Evolutionary conservation across 257 asterid species (phyloP).

Genomic region (Plantago major): DNA sequence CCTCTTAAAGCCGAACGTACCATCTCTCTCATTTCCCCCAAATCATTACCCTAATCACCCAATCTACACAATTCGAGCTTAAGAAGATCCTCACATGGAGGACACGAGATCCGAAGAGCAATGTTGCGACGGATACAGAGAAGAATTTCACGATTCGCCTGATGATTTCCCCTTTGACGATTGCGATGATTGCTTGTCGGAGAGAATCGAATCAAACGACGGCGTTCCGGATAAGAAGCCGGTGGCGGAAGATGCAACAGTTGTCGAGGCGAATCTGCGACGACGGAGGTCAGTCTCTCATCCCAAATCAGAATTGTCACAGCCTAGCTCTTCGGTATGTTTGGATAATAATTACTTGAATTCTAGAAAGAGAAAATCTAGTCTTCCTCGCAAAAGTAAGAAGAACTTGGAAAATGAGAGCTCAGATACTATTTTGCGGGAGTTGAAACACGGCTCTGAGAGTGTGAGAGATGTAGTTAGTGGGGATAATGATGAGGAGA

Average conservation of each 20-base stretch:
- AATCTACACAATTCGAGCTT: no score
- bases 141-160: slow-evolving; percentile 44
- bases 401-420: slow-evolving; percentile 29
- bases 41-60: no score
- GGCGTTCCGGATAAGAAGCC: slow-evolving; percentile 17
- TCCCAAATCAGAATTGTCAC: not conserved
- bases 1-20: no score
- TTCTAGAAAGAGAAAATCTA: slow-evolving; percentile 21
- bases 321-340: slow-evolving; percentile 26
- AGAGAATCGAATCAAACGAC: slow-evolving; percentile 22
- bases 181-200: slow-evolving; percentile 32
- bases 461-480: slow-evolving; percentile 10
- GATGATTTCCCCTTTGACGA: slow-evolving; percentile 53
- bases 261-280: slow-evolving; percentile 18
- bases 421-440: slow-evolving; percentile 15
- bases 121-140: slow-evolving; percentile 17
- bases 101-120: slow-evolving; percentile 4
- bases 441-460: slow-evolving; percentile 23
- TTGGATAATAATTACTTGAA: slow-evolving; percentile 23
- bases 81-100: slow-evolving; percentile 11
- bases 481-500: slow-evolving; percentile 15
- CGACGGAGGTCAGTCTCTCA: slow-evolving; percentile 32
- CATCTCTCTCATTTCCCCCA: no score
- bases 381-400: slow-evolving; percentile 25
- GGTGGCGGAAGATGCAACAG: slow-evolving; percentile 21